These are phyloP conservation scores for Backusella sp. DNA, from an alignment of 192 early-diverging fungal species.

Conservation along the genomic window DNA sequence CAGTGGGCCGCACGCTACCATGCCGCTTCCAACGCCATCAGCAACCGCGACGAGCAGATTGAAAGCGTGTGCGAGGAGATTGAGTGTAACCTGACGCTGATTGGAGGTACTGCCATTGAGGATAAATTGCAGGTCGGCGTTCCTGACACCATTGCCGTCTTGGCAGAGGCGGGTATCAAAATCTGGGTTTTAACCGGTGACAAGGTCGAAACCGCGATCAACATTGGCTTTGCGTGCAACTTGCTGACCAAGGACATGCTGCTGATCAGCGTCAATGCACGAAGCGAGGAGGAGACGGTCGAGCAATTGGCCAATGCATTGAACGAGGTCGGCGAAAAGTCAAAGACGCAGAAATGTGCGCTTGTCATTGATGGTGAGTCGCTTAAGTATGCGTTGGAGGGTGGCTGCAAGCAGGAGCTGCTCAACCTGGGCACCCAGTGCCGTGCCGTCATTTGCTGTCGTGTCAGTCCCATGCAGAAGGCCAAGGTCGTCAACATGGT, in stretches of 20 bases:
- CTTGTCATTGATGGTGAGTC: conserved; percentile 74
- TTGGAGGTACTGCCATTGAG: conserved; percentile 80
- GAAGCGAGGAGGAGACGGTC: conserved; percentile 45
- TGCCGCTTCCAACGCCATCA: conserved; percentile 48
- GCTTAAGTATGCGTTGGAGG: conserved; percentile 54
- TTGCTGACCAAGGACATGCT: conserved; percentile 62
- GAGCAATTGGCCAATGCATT: conserved; percentile 54
- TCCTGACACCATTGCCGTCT: conserved; percentile 64
- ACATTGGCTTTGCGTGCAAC: conserved; percentile 75
- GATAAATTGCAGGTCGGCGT: conserved; percentile 79
- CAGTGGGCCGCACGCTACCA: conserved; percentile 55
- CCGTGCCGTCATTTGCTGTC: conserved; percentile 70
- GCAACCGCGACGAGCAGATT: conserved; percentile 58
- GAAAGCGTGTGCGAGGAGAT: conserved; percentile 58
- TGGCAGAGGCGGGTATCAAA: conserved; percentile 68
- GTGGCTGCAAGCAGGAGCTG: conserved; percentile 37
- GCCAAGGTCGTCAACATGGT: conserved; percentile 72
- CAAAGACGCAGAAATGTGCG: conserved; percentile 33
- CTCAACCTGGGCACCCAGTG: conserved; percentile 59
- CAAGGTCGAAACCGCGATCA: conserved; percentile 81
- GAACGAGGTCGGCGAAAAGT: conserved; percentile 2
- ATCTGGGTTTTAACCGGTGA: conserved; percentile 84
- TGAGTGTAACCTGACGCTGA: conserved; percentile 54
- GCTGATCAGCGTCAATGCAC: conserved; percentile 49
- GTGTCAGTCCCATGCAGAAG: conserved; percentile 78